A percentile compares a stretch with the other conserved stretches of the same genome.
These are phyloP conservation scores for Ogataea minuta DNA, from an alignment of 805 yeast genomes.

Conservation along the genomic window DNA sequence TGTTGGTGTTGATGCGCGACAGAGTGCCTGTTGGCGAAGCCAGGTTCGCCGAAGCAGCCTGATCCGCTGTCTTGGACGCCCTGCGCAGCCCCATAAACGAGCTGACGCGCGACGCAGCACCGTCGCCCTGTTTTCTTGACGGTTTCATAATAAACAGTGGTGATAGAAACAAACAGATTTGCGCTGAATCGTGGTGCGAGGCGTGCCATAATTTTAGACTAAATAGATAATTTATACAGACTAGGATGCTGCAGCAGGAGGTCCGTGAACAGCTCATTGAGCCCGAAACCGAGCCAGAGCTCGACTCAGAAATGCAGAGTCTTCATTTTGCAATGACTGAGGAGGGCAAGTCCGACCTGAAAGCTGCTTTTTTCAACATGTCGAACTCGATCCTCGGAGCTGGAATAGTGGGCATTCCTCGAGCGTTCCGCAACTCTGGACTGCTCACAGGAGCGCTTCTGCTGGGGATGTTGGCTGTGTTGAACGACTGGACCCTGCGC, in stretches of 20 bases:
- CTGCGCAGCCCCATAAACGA: constrained; percentile 27
- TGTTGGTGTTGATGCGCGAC: constrained; percentile 21
- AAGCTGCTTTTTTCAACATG: constrained; percentile 96
- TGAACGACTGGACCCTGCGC: constrained; percentile 86
- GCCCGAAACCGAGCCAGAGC: constrained; percentile 1
- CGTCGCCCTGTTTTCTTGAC: constrained; percentile 16
- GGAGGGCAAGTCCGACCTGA: constrained; percentile 52
- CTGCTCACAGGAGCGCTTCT: constrained; percentile 67
- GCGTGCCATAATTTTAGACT: neutral
- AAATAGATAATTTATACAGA: neutral
- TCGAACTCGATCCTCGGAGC: constrained; percentile 95
- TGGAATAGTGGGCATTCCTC: constrained; percentile 92
- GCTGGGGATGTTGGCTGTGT: constrained; percentile 55
- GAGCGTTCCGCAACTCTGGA: constrained; percentile 81
- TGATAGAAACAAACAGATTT: constrained; percentile 9
- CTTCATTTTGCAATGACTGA: constrained; percentile 16
- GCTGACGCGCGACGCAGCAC: constrained; percentile 18
- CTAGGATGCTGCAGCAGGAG: neutral
- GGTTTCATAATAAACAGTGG: constrained; percentile 15
- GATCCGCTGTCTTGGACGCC: constrained; percentile 16
- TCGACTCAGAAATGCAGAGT: constrained; percentile 1
- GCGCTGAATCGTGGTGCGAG: constrained; percentile 14
- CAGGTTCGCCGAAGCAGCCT: constrained; percentile 12
- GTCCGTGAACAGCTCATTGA: constrained; percentile 3
- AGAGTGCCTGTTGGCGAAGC: constrained; percentile 13